A percentile compares a stretch with the other conserved stretches of the same genome.
phyloP scores from a whole-genome alignment of 2,329 filamentous ascomycete genomes.

The Xylaria sp. region DNA sequence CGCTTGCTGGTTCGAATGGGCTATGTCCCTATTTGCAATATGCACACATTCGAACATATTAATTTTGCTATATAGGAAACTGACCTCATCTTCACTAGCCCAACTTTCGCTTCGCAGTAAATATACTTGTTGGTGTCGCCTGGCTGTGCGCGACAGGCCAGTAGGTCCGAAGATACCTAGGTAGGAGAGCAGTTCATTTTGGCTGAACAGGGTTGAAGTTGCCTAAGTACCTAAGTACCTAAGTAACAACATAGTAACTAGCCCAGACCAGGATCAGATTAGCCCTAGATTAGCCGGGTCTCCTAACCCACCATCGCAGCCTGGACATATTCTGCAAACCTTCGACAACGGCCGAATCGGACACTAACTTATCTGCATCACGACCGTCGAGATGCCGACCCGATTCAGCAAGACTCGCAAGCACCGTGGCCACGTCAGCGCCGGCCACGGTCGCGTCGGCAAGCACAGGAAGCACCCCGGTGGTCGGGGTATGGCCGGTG shows the following conservation, averaged over 20 bases:
- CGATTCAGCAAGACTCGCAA: constrained; percentile 41
- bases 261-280: constrained; percentile 27
- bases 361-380: constrained; percentile 27
- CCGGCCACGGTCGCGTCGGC: constrained; percentile 97
- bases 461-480: constrained; percentile 95
- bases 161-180: too few species aligned
- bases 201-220: too few species aligned
- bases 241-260: too few species aligned
- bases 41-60: background rate
- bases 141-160: too few species aligned
- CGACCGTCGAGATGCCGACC: constrained; percentile 38
- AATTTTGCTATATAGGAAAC: background rate
- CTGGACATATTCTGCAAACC: constrained; percentile 31
- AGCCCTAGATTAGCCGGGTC: constrained; percentile 38
- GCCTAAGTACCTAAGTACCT: too few species aligned
- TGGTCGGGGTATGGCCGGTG: constrained; percentile 81
- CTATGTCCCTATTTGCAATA: background rate
- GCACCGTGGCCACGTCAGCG: constrained; percentile 92
- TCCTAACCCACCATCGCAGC: constrained; percentile 24
- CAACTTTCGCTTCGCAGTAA: background rate
- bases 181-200: too few species aligned
- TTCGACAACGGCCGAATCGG: constrained; percentile 33
- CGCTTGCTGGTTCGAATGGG: too few species aligned
- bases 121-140: too few species aligned
- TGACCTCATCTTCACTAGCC: background rate